Evolutionary conservation across 352 stramenopile species (phyloP).

Genomic region (Phytopythium boreale): DNA sequence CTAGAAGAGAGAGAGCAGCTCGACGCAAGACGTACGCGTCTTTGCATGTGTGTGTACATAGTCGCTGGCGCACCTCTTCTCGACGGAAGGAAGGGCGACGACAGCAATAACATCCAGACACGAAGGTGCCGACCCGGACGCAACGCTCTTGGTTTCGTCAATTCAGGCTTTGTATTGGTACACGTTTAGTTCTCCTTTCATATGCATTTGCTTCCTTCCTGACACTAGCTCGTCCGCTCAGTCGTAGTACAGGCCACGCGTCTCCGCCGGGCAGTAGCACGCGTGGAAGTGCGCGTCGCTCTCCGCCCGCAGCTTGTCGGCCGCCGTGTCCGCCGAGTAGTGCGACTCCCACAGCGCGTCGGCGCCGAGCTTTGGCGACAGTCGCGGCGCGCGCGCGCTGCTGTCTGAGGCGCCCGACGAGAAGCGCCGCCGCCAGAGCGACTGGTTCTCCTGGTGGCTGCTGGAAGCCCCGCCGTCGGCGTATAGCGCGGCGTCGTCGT

Average conservation of each 20-base stretch:
- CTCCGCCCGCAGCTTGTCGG: conserved; percentile 1
- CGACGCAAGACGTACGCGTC: neutral
- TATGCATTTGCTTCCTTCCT: neutral
- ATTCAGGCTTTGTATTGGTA: conserved; percentile 6
- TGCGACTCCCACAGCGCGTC: conserved; percentile 36
- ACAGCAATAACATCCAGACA: neutral
- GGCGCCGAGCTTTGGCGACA: conserved; percentile 33
- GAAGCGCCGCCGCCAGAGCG: conserved; percentile 39
- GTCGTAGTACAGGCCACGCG: conserved; percentile 4
- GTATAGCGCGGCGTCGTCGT: conserved; percentile 1
- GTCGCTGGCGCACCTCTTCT: neutral
- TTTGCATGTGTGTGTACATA: neutral
- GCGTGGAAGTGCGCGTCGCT: neutral
- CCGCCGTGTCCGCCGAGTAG: neutral
- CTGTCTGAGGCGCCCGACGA: conserved; percentile 1
- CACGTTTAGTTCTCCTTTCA: neutral
- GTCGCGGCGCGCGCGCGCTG: conserved; percentile 5
- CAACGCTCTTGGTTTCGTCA: neutral
- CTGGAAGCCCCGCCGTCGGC: conserved; percentile 1
- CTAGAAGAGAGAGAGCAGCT: conserved; percentile 6
- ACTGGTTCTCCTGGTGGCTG: neutral
- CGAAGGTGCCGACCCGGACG: neutral
- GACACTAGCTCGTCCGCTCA: too few species aligned
- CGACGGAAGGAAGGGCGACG: conserved; percentile 5
- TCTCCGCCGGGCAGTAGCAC: neutral